Conservation (phyloP, 1,284 basidiomycete species). For the Puccinia novopanici region DNA sequence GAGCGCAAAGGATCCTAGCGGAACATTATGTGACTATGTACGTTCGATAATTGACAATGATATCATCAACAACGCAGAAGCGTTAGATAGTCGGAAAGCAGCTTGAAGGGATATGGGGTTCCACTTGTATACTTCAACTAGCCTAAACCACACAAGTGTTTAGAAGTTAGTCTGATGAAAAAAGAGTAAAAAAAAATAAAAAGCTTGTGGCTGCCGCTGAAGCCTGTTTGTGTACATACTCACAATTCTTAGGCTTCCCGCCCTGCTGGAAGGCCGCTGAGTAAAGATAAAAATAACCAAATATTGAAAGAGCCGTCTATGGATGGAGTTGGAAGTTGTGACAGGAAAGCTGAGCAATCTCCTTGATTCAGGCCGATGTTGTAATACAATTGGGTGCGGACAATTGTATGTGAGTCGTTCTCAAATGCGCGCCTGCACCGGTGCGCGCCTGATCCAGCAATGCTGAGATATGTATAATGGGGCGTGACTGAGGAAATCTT, state of each 20-base stretch:
- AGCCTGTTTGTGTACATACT: conserved; percentile 16
- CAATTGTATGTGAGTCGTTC: not conserved
- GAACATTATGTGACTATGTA: conserved; percentile 24
- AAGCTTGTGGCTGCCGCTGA: not conserved
- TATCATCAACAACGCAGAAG: conserved; percentile 27
- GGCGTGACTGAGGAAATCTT: conserved; percentile 3
- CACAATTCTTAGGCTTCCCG: conserved; percentile 7
- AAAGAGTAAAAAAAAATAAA: not conserved
- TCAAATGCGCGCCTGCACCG: no score
- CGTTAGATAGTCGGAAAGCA: conserved; percentile 32
- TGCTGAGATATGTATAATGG: not conserved
- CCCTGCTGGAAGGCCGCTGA: not conserved
- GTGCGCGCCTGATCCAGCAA: conserved; percentile 1
- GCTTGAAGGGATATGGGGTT: conserved; percentile 21
- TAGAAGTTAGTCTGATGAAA: conserved; percentile 13
- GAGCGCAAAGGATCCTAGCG: conserved; percentile 22
- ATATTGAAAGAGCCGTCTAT: conserved; percentile 14
- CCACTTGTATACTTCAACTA: conserved; percentile 24
- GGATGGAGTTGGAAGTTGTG: conserved; percentile 6
- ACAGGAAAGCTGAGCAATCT: conserved; percentile 13
- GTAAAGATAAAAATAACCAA: not conserved
- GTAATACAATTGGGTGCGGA: not conserved
- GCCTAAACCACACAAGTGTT: conserved; percentile 8
- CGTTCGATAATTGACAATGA: conserved; percentile 12
- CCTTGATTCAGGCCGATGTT: not conserved